Evolutionary conservation across 1,284 basidiomycete species (phyloP).

Genomic region (Tylopilus orsonianus): DNA sequence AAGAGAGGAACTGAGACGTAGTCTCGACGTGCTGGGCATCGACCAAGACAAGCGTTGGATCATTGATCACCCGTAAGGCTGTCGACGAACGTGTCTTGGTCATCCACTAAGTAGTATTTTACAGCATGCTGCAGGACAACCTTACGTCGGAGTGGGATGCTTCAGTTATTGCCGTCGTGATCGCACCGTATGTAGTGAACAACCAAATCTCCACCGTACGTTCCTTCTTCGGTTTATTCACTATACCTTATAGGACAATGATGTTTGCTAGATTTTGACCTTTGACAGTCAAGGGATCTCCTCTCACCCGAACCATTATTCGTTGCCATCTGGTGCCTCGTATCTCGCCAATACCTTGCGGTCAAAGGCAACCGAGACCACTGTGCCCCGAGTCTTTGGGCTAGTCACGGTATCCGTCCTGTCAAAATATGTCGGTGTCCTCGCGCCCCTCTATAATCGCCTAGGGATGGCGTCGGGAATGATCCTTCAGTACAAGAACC

Average conservation of each 20-base stretch:
- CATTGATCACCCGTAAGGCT: slow-evolving; percentile 66
- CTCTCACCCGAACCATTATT: slow-evolving; percentile 86
- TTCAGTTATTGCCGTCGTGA: slow-evolving; percentile 55
- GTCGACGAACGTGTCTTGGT: slow-evolving; percentile 1
- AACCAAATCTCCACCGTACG: slow-evolving; percentile 67
- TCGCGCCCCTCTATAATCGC: slow-evolving; percentile 50
- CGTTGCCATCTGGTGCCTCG: slow-evolving; percentile 60
- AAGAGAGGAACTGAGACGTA: slow-evolving; percentile 61
- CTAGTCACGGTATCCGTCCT: slow-evolving; percentile 59
- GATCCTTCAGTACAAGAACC: slow-evolving; percentile 1
- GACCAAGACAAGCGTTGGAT: slow-evolving; percentile 53
- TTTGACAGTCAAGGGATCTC: slow-evolving; percentile 87
- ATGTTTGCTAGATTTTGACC: slow-evolving; percentile 72
- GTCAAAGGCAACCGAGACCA: slow-evolving; percentile 14
- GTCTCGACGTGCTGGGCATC: slow-evolving; percentile 75
- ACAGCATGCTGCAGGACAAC: slow-evolving; percentile 76
- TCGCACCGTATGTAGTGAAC: slow-evolving; percentile 58
- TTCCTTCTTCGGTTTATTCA: slow-evolving; percentile 1
- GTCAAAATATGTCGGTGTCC: slow-evolving; percentile 60
- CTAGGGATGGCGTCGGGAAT: slow-evolving; percentile 36
- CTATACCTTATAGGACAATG: slow-evolving; percentile 2
- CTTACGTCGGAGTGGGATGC: slow-evolving; percentile 71
- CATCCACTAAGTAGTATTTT: slow-evolving; percentile 12
- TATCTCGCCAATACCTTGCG: slow-evolving; percentile 39
- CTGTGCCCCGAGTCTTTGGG: slow-evolving; percentile 50